Conservation (phyloP, 345 rosid species). For the Gossypium australe region DNA sequence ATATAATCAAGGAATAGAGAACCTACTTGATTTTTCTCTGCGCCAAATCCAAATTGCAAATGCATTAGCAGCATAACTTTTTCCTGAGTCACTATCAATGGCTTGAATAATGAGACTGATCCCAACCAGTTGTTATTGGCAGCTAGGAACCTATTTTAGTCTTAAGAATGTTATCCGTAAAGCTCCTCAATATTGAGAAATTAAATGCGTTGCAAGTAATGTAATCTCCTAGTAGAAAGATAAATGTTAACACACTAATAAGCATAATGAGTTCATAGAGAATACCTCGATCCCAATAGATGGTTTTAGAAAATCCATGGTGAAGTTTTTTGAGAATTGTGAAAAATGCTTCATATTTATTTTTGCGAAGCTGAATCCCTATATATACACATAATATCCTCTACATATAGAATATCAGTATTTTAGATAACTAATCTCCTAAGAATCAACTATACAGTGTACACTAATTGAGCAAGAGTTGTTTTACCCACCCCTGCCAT, state of each 20-base stretch:
- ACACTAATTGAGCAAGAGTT: slow-evolving; percentile 17
- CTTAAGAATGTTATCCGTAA: background rate
- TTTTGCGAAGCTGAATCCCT: no score
- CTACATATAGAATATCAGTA: no score
- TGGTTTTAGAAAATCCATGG: background rate
- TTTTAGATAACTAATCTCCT: no score
- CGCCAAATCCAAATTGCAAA: background rate
- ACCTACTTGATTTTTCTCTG: background rate
- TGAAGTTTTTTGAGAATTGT: no score
- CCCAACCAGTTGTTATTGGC: background rate
- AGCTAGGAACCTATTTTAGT: background rate
- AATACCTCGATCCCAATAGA: background rate
- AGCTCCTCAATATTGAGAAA: background rate
- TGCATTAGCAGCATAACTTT: background rate
- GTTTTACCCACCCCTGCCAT: slow-evolving; percentile 28
- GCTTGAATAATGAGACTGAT: background rate
- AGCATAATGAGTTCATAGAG: background rate
- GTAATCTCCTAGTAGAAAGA: background rate
- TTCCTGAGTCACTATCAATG: background rate
- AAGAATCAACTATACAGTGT: background rate
- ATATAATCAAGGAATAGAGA: no score
- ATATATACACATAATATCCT: no score
- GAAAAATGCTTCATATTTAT: no score
- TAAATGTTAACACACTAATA: background rate
- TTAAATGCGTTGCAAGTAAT: background rate